These are phyloP conservation scores for Pascua guehoae DNA, from an alignment of 1,284 basidiomycete genomes.

Conservation along the genomic window DNA sequence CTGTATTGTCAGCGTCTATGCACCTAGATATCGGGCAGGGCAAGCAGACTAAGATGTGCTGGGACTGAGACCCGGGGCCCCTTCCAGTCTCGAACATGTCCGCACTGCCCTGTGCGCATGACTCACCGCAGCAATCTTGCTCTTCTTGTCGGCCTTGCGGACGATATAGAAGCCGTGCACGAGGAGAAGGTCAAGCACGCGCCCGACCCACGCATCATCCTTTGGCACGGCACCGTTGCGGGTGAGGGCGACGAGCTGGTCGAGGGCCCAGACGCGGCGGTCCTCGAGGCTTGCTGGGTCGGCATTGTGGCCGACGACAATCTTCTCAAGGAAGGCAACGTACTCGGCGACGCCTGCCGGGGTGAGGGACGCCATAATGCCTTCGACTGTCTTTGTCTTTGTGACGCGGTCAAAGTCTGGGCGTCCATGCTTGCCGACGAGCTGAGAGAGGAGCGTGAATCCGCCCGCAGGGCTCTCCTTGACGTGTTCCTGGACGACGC, in stretches of 20 bases:
- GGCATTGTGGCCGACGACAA: constrained; percentile 56
- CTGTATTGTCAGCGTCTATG: constrained; percentile 51
- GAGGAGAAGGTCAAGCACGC: constrained; percentile 74
- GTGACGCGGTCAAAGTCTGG: constrained; percentile 89
- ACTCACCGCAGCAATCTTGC: constrained; percentile 51
- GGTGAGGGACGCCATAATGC: constrained; percentile 73
- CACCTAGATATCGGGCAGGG: too few species aligned
- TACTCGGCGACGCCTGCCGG: constrained; percentile 72
- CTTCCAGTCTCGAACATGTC: too few species aligned
- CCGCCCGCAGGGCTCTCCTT: constrained; percentile 74
- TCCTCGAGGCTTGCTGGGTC: constrained; percentile 18
- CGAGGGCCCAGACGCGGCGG: constrained; percentile 66
- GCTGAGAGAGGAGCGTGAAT: constrained; percentile 77
- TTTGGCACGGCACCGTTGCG: constrained; percentile 78
- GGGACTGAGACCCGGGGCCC: not conserved
- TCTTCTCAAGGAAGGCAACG: constrained; percentile 64
- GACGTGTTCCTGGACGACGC: constrained; percentile 70
- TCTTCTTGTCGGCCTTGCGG: constrained; percentile 70
- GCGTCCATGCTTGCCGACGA: constrained; percentile 80
- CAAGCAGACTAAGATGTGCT: too few species aligned
- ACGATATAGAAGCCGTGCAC: constrained; percentile 76
- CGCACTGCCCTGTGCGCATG: too few species aligned
- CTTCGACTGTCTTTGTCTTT: constrained; percentile 88
- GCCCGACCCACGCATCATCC: constrained; percentile 69
- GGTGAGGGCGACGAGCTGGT: constrained; percentile 76